These are phyloP conservation scores for Tricholoma bakamatsutake DNA, from an alignment of 768 basidiomycete genomes.

Conservation along the genomic window DNA sequence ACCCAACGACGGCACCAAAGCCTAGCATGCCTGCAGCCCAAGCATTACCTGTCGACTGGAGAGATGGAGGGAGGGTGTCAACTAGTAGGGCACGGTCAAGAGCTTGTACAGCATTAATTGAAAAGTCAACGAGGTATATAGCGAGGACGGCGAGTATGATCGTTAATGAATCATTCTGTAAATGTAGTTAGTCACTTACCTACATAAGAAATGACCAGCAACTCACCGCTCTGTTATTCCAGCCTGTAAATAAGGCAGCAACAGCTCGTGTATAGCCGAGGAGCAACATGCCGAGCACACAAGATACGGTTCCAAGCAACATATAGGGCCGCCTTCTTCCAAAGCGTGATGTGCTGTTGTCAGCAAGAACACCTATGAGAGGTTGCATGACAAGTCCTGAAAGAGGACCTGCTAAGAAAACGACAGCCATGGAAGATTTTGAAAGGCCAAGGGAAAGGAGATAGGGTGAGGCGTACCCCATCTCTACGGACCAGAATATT, in stretches of 20 bases:
- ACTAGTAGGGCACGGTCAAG: slow-evolving; percentile 89
- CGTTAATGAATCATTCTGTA: slow-evolving; percentile 59
- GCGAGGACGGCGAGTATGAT: slow-evolving; percentile 67
- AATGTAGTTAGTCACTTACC: neutral
- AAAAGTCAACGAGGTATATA: slow-evolving; percentile 52
- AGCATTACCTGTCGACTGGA: slow-evolving; percentile 84
- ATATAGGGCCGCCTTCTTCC: slow-evolving; percentile 88
- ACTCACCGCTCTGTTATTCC: slow-evolving; percentile 7
- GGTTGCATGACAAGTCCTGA: slow-evolving; percentile 92
- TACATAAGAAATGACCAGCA: neutral
- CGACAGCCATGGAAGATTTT: slow-evolving; percentile 82
- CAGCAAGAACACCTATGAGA: slow-evolving; percentile 82
- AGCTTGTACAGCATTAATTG: slow-evolving; percentile 70
- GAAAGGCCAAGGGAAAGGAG: slow-evolving; percentile 83
- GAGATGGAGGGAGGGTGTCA: slow-evolving; percentile 67
- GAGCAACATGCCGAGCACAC: slow-evolving; percentile 67
- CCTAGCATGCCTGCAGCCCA: slow-evolving; percentile 96
- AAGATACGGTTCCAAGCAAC: slow-evolving; percentile 60
- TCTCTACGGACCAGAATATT: slow-evolving; percentile 91
- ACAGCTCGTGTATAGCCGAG: slow-evolving; percentile 78
- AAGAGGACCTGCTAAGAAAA: slow-evolving; percentile 89
- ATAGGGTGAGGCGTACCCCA: slow-evolving; percentile 90
- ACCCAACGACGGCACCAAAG: slow-evolving; percentile 79
- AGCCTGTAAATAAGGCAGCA: slow-evolving; percentile 42
- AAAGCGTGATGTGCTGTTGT: slow-evolving; percentile 76